phyloP scores from a whole-genome alignment of 371 early-diverging fungal species.

The Lichtheimia ornata region DNA sequence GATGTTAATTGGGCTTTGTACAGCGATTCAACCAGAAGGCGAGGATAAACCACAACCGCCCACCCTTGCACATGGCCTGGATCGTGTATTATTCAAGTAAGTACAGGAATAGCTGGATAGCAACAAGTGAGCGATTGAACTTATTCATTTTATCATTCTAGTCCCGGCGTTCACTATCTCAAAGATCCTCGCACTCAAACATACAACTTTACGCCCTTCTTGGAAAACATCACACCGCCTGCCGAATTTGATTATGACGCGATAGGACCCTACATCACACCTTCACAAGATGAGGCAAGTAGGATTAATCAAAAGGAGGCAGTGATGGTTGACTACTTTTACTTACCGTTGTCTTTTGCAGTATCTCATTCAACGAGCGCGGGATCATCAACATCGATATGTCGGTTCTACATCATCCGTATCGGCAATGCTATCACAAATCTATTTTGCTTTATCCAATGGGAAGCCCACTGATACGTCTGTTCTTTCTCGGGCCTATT shows the following conservation, averaged over 20 bases:
- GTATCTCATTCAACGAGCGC: constrained; percentile 53
- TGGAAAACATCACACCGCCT: constrained; percentile 79
- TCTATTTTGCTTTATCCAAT: constrained; percentile 76
- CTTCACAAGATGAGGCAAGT: constrained; percentile 73
- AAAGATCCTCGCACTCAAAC: constrained; percentile 79
- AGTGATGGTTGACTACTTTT: background rate
- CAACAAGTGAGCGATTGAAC: background rate
- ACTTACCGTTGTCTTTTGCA: constrained; percentile 14
- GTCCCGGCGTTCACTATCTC: constrained; percentile 85
- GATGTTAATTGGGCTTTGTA: background rate
- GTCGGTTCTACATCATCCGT: constrained; percentile 91
- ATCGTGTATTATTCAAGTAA: constrained; percentile 82
- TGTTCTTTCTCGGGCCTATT: constrained; percentile 64
- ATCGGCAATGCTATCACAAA: constrained; percentile 73
- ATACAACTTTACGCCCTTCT: constrained; percentile 79
- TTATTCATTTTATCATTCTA: constrained; percentile 14
- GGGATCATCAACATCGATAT: constrained; percentile 51
- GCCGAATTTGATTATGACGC: constrained; percentile 78
- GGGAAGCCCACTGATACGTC: constrained; percentile 64
- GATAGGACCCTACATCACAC: constrained; percentile 75
- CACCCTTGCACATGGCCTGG: constrained; percentile 75
- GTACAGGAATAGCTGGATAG: constrained; percentile 10
- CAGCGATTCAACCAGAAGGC: constrained; percentile 6
- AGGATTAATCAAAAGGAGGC: background rate
- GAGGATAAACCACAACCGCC: constrained; percentile 26